Evolutionary conservation across 2,329 filamentous ascomycete species (phyloP).

Genomic region (Alternaria novae-zelandiae): DNA sequence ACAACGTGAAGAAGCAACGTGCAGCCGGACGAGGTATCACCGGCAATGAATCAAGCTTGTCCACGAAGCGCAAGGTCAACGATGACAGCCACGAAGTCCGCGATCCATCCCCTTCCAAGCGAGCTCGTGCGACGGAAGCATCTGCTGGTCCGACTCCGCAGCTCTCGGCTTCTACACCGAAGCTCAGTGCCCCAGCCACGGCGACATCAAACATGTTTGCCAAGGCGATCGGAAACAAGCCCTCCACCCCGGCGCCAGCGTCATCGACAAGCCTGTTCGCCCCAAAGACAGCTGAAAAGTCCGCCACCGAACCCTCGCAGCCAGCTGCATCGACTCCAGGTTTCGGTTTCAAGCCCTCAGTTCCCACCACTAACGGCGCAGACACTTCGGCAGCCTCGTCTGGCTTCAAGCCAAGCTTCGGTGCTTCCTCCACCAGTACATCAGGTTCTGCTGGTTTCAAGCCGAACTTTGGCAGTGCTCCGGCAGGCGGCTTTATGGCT

Average conservation of each 20-base stretch:
- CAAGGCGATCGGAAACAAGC: constrained; percentile 29
- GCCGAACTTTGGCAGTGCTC: constrained; percentile 12
- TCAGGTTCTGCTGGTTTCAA: constrained; percentile 15
- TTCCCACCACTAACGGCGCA: constrained; percentile 13
- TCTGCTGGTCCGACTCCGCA: constrained; percentile 31
- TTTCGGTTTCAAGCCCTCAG: constrained; percentile 26
- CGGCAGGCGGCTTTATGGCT: constrained; percentile 27
- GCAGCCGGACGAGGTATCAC: constrained; percentile 39
- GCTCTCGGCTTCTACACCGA: constrained; percentile 17
- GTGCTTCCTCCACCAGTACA: constrained; percentile 9
- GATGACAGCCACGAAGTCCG: constrained; percentile 21
- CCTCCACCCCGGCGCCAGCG: constrained; percentile 16
- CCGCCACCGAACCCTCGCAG: constrained; percentile 12
- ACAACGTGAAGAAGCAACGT: constrained; percentile 35
- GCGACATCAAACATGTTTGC: constrained; percentile 33
- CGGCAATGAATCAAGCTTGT: constrained; percentile 39
- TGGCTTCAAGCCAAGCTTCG: constrained; percentile 17
- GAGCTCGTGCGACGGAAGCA: constrained; percentile 25
- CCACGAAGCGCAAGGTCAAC: constrained; percentile 41
- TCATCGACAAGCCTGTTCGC: constrained; percentile 19
- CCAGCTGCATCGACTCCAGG: constrained; percentile 11
- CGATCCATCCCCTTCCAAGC: constrained; percentile 33
- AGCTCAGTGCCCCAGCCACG: constrained; percentile 24
- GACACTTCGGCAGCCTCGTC: constrained; percentile 2
- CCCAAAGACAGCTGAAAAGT: constrained; percentile 12